Evolutionary conservation across 495 filamentous ascomycete species (phyloP).

Genomic region (Aspergillus mulundensis): DNA sequence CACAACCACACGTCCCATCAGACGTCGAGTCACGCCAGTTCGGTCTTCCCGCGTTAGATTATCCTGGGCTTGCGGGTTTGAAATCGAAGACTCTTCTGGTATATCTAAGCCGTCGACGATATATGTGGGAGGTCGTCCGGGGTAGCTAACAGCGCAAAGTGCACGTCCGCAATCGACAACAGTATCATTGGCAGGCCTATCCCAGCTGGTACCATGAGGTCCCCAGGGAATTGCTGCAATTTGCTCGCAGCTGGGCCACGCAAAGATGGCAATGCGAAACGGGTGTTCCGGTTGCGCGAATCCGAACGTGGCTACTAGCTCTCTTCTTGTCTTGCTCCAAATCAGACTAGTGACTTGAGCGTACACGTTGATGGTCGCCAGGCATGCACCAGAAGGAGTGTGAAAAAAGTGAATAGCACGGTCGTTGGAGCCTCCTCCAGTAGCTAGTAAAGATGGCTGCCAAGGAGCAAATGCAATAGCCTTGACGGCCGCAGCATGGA

Average conservation of each 20-base stretch:
- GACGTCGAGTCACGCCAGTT: background rate
- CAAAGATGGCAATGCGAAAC: slow-evolving; percentile 87
- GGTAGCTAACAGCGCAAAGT: slow-evolving; percentile 47
- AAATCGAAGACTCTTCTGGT: slow-evolving; percentile 11
- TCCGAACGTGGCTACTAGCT: slow-evolving; percentile 91
- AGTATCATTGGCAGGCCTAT: slow-evolving; percentile 39
- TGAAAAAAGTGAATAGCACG: slow-evolving; percentile 96
- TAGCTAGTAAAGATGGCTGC: slow-evolving; percentile 82
- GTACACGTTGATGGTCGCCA: slow-evolving; percentile 87
- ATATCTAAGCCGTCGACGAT: slow-evolving; percentile 7
- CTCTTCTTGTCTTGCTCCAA: slow-evolving; percentile 80
- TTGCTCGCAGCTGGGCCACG: slow-evolving; percentile 89
- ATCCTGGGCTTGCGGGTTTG: background rate
- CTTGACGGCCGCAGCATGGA: slow-evolving; percentile 86
- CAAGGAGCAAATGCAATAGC: slow-evolving; percentile 97
- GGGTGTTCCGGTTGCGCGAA: slow-evolving; percentile 93
- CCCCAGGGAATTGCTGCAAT: slow-evolving; percentile 87
- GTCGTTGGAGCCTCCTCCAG: slow-evolving; percentile 90
- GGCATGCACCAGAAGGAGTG: slow-evolving; percentile 73
- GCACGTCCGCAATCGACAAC: slow-evolving; percentile 36
- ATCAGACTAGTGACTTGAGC: slow-evolving; percentile 92
- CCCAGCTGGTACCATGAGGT: slow-evolving; percentile 73
- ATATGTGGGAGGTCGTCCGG: slow-evolving; percentile 31
- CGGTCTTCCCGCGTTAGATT: background rate
- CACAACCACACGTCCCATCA: slow-evolving; percentile 15